These are phyloP conservation scores for Penicillium vulpinum DNA, from an alignment of 2,329 filamentous ascomycete species.

Conservation along the genomic window DNA sequence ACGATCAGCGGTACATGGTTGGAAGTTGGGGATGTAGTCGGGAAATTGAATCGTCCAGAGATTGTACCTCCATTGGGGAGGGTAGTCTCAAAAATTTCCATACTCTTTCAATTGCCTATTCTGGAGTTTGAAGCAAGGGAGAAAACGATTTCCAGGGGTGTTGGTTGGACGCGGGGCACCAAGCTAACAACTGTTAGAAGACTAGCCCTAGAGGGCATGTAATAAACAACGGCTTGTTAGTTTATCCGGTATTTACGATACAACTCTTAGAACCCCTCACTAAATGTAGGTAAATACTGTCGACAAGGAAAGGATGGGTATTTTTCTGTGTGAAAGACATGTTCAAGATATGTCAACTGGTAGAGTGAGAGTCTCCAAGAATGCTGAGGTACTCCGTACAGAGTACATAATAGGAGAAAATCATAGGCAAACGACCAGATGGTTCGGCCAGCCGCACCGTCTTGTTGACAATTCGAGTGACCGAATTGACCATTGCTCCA, in stretches of 20 bases:
- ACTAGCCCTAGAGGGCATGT: background rate
- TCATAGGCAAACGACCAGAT: slow-evolving; percentile 43
- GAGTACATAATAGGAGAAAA: background rate
- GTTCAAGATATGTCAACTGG: background rate
- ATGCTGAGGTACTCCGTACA: no score
- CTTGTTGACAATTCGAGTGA: slow-evolving; percentile 57
- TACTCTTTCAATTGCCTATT: background rate
- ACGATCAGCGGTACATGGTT: no score
- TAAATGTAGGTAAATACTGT: background rate
- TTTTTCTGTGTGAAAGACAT: background rate
- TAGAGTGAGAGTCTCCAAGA: no score
- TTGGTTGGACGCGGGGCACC: background rate
- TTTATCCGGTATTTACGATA: background rate
- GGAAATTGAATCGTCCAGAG: background rate
- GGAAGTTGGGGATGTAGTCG: background rate
- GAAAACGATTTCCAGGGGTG: background rate
- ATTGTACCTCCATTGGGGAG: background rate
- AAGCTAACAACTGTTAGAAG: background rate
- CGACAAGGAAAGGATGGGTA: background rate
- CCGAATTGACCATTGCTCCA: slow-evolving; percentile 65
- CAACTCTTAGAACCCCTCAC: background rate
- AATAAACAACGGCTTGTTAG: background rate
- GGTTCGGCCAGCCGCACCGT: slow-evolving; percentile 44
- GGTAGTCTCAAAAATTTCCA: no score
- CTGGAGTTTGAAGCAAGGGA: background rate